Percentiles rank a stretch among this genome's conserved stretches.
These are phyloP conservation scores for Pleoardoris graminearum DNA, from an alignment of 2,329 filamentous ascomycete species.

Conservation along the genomic window DNA sequence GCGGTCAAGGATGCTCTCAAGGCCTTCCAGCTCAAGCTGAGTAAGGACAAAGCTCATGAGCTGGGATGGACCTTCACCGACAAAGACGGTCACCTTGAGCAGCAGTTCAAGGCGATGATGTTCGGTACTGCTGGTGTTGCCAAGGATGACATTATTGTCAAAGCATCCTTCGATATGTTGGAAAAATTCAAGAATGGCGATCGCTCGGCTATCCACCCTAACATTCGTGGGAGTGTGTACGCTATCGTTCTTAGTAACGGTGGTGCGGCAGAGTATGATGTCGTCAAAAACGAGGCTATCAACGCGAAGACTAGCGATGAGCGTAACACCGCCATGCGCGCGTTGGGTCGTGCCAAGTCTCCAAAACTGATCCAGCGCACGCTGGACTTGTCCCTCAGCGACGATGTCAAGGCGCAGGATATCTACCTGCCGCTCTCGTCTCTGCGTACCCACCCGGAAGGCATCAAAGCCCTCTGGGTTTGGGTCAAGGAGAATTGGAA, in stretches of 20 bases:
- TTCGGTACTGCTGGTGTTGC: constrained; percentile 82
- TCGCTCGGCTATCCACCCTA: constrained; percentile 81
- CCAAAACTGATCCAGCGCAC: constrained; percentile 81
- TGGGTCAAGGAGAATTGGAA: constrained; percentile 92
- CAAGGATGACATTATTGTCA: constrained; percentile 77
- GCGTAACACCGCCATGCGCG: constrained; percentile 86
- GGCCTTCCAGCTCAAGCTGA: constrained; percentile 78
- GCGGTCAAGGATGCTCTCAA: constrained; percentile 74
- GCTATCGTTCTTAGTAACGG: constrained; percentile 82
- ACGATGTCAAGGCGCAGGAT: constrained; percentile 91
- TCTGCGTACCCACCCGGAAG: constrained; percentile 74
- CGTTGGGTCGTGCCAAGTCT: constrained; percentile 75
- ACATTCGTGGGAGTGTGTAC: constrained; percentile 85
- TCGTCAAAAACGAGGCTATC: constrained; percentile 74
- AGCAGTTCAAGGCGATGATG: constrained; percentile 92
- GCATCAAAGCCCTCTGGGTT: constrained; percentile 76
- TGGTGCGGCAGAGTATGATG: constrained; percentile 83
- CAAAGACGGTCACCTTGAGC: constrained; percentile 82
- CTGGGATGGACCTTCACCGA: constrained; percentile 87
- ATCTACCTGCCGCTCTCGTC: constrained; percentile 86
- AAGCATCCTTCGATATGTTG: constrained; percentile 88
- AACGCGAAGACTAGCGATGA: constrained; percentile 79
- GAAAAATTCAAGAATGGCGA: constrained; percentile 80
- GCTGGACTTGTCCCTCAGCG: constrained; percentile 72
- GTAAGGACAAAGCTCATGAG: constrained; percentile 78